phyloP scores from a whole-genome alignment of 495 filamentous ascomycete genomes.

The Penicillium odoratum region DNA sequence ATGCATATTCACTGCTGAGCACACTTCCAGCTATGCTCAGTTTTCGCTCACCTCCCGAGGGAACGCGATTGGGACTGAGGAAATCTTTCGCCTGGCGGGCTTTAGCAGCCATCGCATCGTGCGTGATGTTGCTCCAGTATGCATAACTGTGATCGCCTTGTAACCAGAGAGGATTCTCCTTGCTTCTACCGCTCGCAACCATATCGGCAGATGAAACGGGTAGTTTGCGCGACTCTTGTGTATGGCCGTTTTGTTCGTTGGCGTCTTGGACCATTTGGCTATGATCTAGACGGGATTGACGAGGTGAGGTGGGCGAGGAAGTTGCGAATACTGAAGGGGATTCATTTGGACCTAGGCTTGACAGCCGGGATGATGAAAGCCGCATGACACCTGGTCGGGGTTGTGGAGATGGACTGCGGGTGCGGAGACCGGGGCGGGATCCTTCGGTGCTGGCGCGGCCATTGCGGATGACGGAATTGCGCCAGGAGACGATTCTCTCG shows the following conservation, averaged over 20 bases:
- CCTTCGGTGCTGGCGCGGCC: constrained; percentile 52
- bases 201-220: constrained; percentile 21
- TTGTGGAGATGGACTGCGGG: constrained; percentile 59
- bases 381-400: constrained; percentile 12
- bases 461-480: constrained; percentile 69
- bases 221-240: constrained; percentile 4
- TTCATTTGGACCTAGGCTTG: constrained; percentile 25
- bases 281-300: constrained; percentile 25
- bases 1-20: constrained; percentile 49
- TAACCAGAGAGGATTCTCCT: constrained; percentile 50
- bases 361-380: constrained; percentile 24
- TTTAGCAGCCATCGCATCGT: constrained; percentile 42
- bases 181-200: constrained; percentile 21
- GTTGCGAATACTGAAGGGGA: constrained; percentile 34
- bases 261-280: constrained; percentile 18
- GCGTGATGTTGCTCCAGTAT: constrained; percentile 53
- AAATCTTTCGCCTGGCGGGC: constrained; percentile 29
- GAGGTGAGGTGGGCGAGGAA: constrained; percentile 39
- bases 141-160: constrained; percentile 53
- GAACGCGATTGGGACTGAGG: constrained; percentile 28
- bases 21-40: constrained; percentile 35
- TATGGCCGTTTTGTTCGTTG: neutral
- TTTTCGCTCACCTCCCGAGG: constrained; percentile 29
- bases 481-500: constrained; percentile 91
- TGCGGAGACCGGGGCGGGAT: constrained; percentile 39